Percentiles rank a stretch among this genome's conserved stretches.
These are phyloP conservation scores for Puccinia horiana DNA, from an alignment of 1,284 basidiomycete species.

Conservation along the genomic window DNA sequence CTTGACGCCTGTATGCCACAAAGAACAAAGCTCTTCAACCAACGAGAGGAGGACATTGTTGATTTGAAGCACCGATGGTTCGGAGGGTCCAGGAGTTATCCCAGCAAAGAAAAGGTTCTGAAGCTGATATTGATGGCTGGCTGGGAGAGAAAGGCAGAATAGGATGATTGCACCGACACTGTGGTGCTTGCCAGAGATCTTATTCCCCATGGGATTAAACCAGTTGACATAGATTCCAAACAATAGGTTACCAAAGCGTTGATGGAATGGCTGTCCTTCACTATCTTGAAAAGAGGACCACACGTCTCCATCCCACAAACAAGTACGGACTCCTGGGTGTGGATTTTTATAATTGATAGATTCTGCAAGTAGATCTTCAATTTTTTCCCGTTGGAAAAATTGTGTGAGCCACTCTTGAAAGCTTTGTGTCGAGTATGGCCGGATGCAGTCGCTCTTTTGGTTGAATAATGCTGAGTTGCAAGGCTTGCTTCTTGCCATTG, in stretches of 20 bases:
- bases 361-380: neutral
- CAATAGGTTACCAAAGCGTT: conserved; percentile 16
- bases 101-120: conserved; percentile 44
- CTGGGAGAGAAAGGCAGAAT: conserved; percentile 37
- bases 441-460: neutral
- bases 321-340: neutral
- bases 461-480: conserved; percentile 8
- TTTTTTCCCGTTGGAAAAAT: conserved; percentile 28
- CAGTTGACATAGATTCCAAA: conserved; percentile 44
- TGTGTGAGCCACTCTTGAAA: conserved; percentile 16
- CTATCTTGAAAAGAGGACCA: conserved; percentile 18
- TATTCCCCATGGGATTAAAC: conserved; percentile 41
- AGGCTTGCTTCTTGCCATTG: neutral
- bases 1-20: conserved; percentile 13
- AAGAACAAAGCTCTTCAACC: neutral
- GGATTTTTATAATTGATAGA: conserved; percentile 1
- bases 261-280: conserved; percentile 5
- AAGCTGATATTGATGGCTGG: conserved; percentile 33
- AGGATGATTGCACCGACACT: conserved; percentile 31
- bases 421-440: conserved; percentile 36
- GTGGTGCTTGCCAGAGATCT: conserved; percentile 34
- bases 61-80: conserved; percentile 39
- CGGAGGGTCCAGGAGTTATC: conserved; percentile 35
- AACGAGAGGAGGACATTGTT: conserved; percentile 24
- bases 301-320: conserved; percentile 27